These are phyloP conservation scores for Cutaneotrichosporon dermatis DNA, from an alignment of 1,284 basidiomycete species.

Conservation along the genomic window DNA sequence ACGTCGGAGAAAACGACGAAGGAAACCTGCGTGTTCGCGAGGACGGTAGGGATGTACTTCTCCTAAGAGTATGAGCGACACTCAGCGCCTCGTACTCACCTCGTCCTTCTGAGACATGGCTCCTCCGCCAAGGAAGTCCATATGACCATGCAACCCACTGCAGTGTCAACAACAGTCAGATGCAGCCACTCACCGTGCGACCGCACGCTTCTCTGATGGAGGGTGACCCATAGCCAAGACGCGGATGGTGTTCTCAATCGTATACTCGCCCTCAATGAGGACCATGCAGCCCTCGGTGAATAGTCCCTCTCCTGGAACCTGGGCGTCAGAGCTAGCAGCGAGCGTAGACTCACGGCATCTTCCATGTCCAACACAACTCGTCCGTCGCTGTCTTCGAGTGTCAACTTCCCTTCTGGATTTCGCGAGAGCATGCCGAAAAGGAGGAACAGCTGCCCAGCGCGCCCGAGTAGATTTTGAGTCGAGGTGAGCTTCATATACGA, in stretches of 20 bases:
- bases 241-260: constrained; percentile 77
- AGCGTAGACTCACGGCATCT: constrained; percentile 61
- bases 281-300: constrained; percentile 96
- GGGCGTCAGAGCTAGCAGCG: constrained; percentile 4
- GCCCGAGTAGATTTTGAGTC: constrained; percentile 90
- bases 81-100: constrained; percentile 51
- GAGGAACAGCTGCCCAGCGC: constrained; percentile 84
- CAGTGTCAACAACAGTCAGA: not conserved
- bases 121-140: constrained; percentile 91
- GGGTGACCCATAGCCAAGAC: constrained; percentile 96
- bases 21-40: constrained; percentile 59
- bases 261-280: constrained; percentile 94
- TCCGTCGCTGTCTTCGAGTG: constrained; percentile 91
- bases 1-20: constrained; percentile 90
- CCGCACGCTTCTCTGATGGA: constrained; percentile 81
- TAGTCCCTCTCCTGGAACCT: constrained; percentile 93
- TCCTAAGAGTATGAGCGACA: constrained; percentile 26
- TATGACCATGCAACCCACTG: constrained; percentile 85
- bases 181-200: constrained; percentile 59
- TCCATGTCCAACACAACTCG: constrained; percentile 83
- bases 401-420: constrained; percentile 82
- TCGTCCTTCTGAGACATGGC: constrained; percentile 89
- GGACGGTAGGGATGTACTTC: constrained; percentile 43
- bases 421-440: constrained; percentile 90
- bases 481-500: constrained; percentile 89